These are phyloP conservation scores for Kingdonia uniflora DNA, from an alignment of 164 flowering plant genomes.

Conservation along the genomic window DNA sequence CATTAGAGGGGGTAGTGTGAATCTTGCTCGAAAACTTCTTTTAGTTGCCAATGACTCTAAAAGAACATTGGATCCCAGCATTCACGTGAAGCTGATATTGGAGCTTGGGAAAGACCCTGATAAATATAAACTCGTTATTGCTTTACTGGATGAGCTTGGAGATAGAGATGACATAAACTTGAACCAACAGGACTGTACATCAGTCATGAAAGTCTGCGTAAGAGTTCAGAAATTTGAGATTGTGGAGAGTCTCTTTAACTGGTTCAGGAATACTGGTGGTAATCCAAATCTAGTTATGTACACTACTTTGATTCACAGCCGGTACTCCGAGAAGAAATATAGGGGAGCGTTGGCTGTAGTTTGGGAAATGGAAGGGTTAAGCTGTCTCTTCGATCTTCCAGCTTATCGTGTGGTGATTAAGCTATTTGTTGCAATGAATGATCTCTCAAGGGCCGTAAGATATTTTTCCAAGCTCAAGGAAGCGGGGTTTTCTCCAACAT, in stretches of 20 bases:
- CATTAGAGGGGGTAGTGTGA: constrained; percentile 60
- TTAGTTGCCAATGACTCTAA: constrained; percentile 33
- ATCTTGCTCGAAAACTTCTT: constrained; percentile 63
- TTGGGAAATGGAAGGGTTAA: constrained; percentile 81
- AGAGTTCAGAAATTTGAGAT: constrained; percentile 54
- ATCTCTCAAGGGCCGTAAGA: constrained; percentile 55
- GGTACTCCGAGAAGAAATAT: constrained; percentile 40
- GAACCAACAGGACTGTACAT: constrained; percentile 67
- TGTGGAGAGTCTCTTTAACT: constrained; percentile 60
- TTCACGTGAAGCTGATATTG: constrained; percentile 65
- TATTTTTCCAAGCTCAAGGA: constrained; percentile 78
- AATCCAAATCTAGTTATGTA: constrained; percentile 72
- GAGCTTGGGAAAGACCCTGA: constrained; percentile 80
- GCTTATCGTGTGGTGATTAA: constrained; percentile 71
- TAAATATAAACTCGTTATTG: constrained; percentile 28
- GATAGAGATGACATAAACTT: constrained; percentile 63
- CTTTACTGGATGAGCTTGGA: constrained; percentile 62
- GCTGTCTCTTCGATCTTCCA: constrained; percentile 73
- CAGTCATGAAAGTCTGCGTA: constrained; percentile 69
- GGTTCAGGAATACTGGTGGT: constrained; percentile 54
- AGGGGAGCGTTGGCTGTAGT: constrained; percentile 68
- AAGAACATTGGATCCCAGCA: constrained; percentile 50
- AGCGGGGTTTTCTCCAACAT: constrained; percentile 68
- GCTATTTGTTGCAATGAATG: constrained; percentile 63
- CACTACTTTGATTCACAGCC: constrained; percentile 71